These are phyloP conservation scores for Jaltomata sinuosa DNA, from an alignment of 257 asterid species.

Conservation along the genomic window DNA sequence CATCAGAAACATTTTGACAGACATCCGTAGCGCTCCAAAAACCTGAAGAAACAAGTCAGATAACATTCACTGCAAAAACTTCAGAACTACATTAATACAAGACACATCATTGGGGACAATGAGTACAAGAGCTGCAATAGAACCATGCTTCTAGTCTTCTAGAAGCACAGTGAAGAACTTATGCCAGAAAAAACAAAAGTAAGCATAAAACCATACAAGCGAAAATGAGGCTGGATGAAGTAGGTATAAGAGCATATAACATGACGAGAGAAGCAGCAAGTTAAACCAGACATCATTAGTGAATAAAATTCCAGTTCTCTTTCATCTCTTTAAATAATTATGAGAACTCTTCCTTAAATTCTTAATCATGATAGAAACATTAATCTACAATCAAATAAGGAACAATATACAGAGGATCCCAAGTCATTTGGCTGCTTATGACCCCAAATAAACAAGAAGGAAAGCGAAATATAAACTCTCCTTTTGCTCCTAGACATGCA, in stretches of 20 bases:
- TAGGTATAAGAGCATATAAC: neutral
- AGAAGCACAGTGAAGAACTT: neutral
- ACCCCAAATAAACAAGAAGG: neutral
- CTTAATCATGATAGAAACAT: neutral
- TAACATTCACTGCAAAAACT: neutral
- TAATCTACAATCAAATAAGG: neutral
- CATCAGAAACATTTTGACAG: conserved; percentile 96
- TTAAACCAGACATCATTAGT: neutral
- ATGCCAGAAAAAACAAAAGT: neutral
- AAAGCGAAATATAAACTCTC: neutral
- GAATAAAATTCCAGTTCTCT: neutral
- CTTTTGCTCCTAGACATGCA: neutral
- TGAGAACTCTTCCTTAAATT: neutral
- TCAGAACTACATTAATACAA: neutral
- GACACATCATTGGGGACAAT: neutral
- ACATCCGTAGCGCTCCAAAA: conserved; percentile 99
- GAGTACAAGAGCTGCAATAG: neutral
- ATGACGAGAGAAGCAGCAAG: neutral
- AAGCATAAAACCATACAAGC: neutral
- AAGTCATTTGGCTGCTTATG: neutral
- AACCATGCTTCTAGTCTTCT: neutral
- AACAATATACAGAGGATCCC: neutral
- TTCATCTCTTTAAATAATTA: neutral
- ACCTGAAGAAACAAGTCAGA: conserved; percentile 46
- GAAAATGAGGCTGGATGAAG: neutral